Percentiles rank a stretch among this genome's conserved stretches.
Conservation (phyloP, 441 rosid genomes). For the Eruca vesicaria region DNA sequence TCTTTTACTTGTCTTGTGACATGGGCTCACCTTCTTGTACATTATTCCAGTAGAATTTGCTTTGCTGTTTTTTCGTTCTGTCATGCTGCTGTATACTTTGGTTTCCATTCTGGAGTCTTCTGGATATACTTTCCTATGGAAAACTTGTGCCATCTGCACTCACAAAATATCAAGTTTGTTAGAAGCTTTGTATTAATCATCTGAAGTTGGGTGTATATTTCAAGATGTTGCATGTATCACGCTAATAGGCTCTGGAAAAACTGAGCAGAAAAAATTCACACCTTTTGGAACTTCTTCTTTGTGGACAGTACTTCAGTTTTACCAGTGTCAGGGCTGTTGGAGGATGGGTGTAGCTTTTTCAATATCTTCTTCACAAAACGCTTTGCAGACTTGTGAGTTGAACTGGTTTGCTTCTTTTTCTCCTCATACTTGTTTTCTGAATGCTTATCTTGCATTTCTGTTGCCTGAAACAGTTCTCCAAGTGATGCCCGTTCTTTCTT, state of each 20-base stretch:
- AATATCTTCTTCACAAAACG: slow-evolving; percentile 60
- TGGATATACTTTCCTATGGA: slow-evolving; percentile 78
- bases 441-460: slow-evolving; percentile 46
- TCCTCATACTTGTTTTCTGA: slow-evolving; percentile 38
- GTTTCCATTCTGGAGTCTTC: slow-evolving; percentile 42
- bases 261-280: slow-evolving; percentile 30
- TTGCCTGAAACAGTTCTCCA: slow-evolving; percentile 60
- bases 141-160: slow-evolving; percentile 67
- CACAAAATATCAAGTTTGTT: slow-evolving; percentile 20
- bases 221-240: slow-evolving; percentile 1
- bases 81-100: slow-evolving; percentile 25
- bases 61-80: slow-evolving; percentile 33
- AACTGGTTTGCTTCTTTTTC: slow-evolving; percentile 44
- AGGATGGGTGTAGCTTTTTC: slow-evolving; percentile 49
- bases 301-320: slow-evolving; percentile 42
- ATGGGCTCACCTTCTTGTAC: slow-evolving; percentile 33
- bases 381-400: slow-evolving; percentile 54
- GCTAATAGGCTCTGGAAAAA: background rate
- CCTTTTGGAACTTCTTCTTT: slow-evolving; percentile 68
- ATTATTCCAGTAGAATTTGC: slow-evolving; percentile 34
- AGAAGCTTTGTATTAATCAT: slow-evolving; percentile 12
- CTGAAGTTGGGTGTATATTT: slow-evolving; percentile 4
- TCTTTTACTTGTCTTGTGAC: slow-evolving; percentile 39
- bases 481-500: slow-evolving; percentile 70
- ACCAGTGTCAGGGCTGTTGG: slow-evolving; percentile 35